Evolutionary conservation across 148 eudicot species (phyloP), one percentile per base, ranked within the genome.

Genomic region (Rhododendron simsii): DNA sequence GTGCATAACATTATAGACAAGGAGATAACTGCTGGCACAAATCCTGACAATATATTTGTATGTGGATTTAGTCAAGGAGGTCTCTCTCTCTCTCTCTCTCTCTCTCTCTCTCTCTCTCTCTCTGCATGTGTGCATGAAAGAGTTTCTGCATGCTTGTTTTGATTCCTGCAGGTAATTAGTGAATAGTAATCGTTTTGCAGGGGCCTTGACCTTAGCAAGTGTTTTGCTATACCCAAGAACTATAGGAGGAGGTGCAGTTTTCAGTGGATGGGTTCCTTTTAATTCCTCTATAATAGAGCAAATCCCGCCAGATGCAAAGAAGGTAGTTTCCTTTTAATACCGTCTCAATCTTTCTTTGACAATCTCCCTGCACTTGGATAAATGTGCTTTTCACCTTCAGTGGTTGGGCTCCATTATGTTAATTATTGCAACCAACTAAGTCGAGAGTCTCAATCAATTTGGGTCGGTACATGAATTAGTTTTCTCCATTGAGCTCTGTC

Each of bases 21-120:
- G 87, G 98, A 94, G 92, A 86, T 98, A 86, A 92, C 94, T 76
- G 90, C 94, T 65, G 99, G 99, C 85, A 89, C 88, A 82, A 84
- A 91, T 88, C 99, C 99, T 50, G 92, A 89, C 8, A 98, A 95
- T 84, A 92, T 98, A 55, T 98, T 95, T 91, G 86, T 98, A n/a
- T 95, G 99, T 85, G 99, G 99, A 84, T 95, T 95, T 86, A 98
- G 99, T 93, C 99, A 98, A 91, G 99, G 99, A 94, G 99, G 99
- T 98, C 90, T 77, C 88, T 85, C 71, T 81, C 79, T 83, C 86
- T 76, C 84, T 77, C 84, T 84, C 81, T 57, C 57, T 71, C 41
- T 15, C 20, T 77, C 88, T 85, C 71, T 81, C 79, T 83, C 86
- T 76, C 84, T 77, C 84, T 84, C 81, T 57, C 57, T 71, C 41